Base-by-base conservation (phyloP, 169 alveolate genomes). In the Ophryocystis elektroscirrha region DNA sequence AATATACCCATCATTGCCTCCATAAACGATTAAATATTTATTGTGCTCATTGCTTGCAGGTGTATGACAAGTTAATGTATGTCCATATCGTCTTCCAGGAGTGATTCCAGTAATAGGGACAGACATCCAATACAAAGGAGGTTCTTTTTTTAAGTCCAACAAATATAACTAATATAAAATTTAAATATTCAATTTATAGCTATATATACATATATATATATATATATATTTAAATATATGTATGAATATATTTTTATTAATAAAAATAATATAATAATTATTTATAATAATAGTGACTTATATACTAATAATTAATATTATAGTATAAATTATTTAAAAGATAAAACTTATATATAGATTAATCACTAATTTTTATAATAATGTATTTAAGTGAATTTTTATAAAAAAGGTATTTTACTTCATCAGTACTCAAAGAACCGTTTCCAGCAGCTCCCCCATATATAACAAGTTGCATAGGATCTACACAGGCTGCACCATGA, bases 371-470 rank as follows among this genome's bases (percentile, higher is more conserved):
- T n/a, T n/a, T n/a, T n/a, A n/a, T n/a, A n/a, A n/a, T n/a, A n/a
- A n/a, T n/a, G n/a, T n/a, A n/a, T n/a, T n/a, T n/a, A n/a, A n/a
- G n/a, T n/a, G n/a, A n/a, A n/a, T n/a, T n/a, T n/a, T n/a, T n/a
- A n/a, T n/a, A n/a, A n/a, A n/a, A n/a, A n/a, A n/a, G n/a, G n/a
- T n/a, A n/a, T 37, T 39, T 0, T 43, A 62, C 75, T 56, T 89
- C 96, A 61, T 88, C 97, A 22, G 93, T 79, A 23, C 95, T 87
- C 36, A 93, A 73, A 49, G 94, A 79, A 2, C 98, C 98, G 15
- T 97, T 96, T 25, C 97, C 97, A 16, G 98, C 89, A 25, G 97
- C 97, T 2, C 98, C 98, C 15, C 97, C 98, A 63, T 85, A 90
- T 43, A 90, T 73, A 4, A 90, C 97, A 50, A 89, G 71, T 60